phyloP scores from a whole-genome alignment of 108 stramenopile genomes.

The Nannochloropsis salina region DNA sequence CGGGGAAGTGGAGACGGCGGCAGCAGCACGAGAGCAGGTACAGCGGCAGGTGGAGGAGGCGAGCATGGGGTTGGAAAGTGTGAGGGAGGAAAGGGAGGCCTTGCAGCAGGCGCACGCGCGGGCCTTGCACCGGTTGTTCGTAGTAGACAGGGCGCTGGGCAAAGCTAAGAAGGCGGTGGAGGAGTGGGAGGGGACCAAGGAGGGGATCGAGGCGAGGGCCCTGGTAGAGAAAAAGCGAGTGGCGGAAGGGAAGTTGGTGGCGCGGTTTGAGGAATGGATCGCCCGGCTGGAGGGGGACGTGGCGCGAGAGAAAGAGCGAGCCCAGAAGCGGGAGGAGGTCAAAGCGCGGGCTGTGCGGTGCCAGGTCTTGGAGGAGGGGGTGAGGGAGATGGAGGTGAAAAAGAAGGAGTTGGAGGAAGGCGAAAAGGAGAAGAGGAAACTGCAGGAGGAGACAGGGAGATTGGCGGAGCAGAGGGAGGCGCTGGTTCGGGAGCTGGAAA shows the following conservation, averaged over 20 bases:
- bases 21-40: background rate
- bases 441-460: background rate
- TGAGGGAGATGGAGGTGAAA: background rate
- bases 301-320: background rate
- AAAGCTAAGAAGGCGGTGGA: background rate
- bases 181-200: background rate
- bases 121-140: background rate
- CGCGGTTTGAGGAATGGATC: background rate
- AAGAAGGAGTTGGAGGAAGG: background rate
- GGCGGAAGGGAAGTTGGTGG: background rate
- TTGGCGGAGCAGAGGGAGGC: background rate
- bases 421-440: background rate
- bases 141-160: background rate
- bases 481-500: background rate
- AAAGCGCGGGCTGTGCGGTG: background rate
- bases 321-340: background rate
- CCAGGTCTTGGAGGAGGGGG: background rate
- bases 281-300: background rate
- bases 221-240: background rate
- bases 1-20: background rate
- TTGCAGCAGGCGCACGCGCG: background rate
- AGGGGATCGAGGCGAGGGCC: background rate
- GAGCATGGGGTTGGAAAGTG: background rate
- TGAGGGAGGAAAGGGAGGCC: background rate
- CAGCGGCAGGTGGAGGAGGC: background rate